phyloP scores from a whole-genome alignment of 331 rosid species.

The Pyrus hybrid region DNA sequence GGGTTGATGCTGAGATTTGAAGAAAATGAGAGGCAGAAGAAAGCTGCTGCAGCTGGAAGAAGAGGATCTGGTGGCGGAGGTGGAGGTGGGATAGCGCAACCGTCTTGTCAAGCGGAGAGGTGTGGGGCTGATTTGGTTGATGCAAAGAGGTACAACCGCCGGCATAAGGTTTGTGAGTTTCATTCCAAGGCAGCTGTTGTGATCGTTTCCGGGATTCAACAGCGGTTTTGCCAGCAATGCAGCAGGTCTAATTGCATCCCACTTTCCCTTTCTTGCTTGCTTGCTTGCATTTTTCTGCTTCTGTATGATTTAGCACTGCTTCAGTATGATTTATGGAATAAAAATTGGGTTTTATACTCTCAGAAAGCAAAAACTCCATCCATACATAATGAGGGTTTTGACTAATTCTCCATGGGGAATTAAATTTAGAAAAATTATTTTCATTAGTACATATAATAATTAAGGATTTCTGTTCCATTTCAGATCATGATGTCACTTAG shows the following conservation, averaged over 20 bases:
- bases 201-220: conserved; percentile 55
- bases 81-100: conserved; percentile 24
- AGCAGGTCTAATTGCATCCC: conserved; percentile 64
- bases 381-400: background rate
- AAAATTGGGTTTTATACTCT: background rate
- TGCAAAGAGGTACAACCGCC: conserved; percentile 73
- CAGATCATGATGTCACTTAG: background rate
- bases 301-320: background rate
- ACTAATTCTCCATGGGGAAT: background rate
- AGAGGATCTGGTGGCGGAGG: conserved; percentile 30
- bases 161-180: conserved; percentile 92
- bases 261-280: background rate
- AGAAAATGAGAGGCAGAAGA: conserved; percentile 43
- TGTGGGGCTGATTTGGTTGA: conserved; percentile 53
- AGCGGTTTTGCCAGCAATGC: conserved; percentile 98
- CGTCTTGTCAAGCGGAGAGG: conserved; percentile 67
- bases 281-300: background rate
- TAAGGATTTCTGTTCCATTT: background rate
- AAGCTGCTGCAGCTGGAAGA: conserved; percentile 19
- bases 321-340: background rate
- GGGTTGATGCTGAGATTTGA: conserved; percentile 7
- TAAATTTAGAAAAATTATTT: too few species aligned
- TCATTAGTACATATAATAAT: background rate
- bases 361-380: background rate
- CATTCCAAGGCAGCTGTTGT: conserved; percentile 72